Conservation (phyloP, 2,329 filamentous ascomycete species). For the Colletotrichum sp. region DNA sequence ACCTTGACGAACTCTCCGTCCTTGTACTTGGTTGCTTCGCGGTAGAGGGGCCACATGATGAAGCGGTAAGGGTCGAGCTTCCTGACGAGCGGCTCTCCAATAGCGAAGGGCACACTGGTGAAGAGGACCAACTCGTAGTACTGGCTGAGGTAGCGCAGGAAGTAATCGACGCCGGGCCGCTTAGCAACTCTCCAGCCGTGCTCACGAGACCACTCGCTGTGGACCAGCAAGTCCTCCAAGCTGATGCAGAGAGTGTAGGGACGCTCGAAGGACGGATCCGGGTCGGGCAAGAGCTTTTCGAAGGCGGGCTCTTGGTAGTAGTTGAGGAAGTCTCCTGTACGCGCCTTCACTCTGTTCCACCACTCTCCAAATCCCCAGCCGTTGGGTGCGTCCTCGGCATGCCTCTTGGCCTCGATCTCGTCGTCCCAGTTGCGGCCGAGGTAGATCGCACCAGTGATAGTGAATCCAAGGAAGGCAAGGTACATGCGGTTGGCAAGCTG, state of each 20-base stretch:
- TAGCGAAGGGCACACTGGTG: conserved; percentile 83
- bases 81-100: conserved; percentile 85
- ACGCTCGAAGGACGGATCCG: conserved; percentile 78
- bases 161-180: conserved; percentile 94
- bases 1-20: conserved; percentile 97
- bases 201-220: conserved; percentile 93
- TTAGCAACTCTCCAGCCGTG: conserved; percentile 97
- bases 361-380: conserved; percentile 79
- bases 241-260: conserved; percentile 94
- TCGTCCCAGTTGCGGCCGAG: conserved; percentile 91
- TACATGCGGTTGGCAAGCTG: conserved; percentile 80
- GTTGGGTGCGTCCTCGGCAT: conserved; percentile 72
- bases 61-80: conserved; percentile 96
- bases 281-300: conserved; percentile 86
- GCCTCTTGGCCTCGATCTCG: conserved; percentile 71
- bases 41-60: conserved; percentile 92
- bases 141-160: conserved; percentile 93
- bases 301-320: conserved; percentile 98
- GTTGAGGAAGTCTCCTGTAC: conserved; percentile 76
- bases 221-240: conserved; percentile 91
- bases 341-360: conserved; percentile 81
- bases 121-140: conserved; percentile 99
- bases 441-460: conserved; percentile 69
- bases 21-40: conserved; percentile 97
- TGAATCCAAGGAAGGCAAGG: conserved; percentile 59